Percentiles rank a stretch among this genome's conserved stretches.
These are phyloP conservation scores for Malus hybrid DNA, from an alignment of 331 rosid species.

Conservation along the genomic window DNA sequence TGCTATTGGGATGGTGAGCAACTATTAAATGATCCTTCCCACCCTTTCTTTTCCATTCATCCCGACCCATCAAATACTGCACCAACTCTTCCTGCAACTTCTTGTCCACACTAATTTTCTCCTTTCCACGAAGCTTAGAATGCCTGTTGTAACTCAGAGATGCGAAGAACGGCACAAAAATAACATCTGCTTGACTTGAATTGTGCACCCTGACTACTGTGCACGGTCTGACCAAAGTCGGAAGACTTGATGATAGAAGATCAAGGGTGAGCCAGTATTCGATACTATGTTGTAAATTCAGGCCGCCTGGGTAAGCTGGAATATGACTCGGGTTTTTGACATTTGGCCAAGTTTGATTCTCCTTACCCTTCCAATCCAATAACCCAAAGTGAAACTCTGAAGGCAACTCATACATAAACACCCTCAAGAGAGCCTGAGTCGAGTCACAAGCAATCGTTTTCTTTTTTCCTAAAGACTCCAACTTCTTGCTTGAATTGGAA, in stretches of 20 bases:
- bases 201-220: constrained; percentile 61
- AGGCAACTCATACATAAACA: constrained; percentile 87
- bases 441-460: constrained; percentile 31
- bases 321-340: constrained; percentile 33
- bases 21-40: constrained; percentile 78
- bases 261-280: constrained; percentile 97
- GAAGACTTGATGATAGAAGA: constrained; percentile 52
- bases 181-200: constrained; percentile 77
- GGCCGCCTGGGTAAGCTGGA: constrained; percentile 82
- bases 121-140: constrained; percentile 57
- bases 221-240: constrained; percentile 36
- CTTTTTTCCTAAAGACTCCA: constrained; percentile 17
- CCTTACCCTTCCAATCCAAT: constrained; percentile 79
- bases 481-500: constrained; percentile 24
- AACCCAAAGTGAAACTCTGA: constrained; percentile 86
- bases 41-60: constrained; percentile 63
- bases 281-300: constrained; percentile 84
- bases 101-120: constrained; percentile 56
- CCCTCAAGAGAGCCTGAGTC: constrained; percentile 46
- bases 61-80: constrained; percentile 34
- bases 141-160: constrained; percentile 85
- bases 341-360: constrained; percentile 71
- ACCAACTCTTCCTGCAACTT: constrained; percentile 71
- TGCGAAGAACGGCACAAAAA: constrained; percentile 90
- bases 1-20: constrained; percentile 95